Conservation (phyloP, 2,329 filamentous ascomycete species). For the Alternaria infectoria region DNA sequence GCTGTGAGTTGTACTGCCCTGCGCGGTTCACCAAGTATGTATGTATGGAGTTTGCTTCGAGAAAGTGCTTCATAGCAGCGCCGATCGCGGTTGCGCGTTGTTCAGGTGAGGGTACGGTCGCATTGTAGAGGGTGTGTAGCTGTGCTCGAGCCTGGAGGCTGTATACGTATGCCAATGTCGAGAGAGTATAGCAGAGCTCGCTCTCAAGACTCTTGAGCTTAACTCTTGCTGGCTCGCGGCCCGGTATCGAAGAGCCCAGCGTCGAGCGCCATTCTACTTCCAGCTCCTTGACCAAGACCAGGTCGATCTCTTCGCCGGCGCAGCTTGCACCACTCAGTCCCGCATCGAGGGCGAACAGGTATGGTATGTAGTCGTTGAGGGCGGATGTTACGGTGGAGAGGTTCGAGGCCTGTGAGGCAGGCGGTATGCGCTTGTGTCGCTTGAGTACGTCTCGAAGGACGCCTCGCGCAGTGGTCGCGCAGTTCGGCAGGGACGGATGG, state of each 20-base stretch:
- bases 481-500: conserved; percentile 86
- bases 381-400: conserved; percentile 72
- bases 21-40: conserved; percentile 69
- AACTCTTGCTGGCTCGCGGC: conserved; percentile 68
- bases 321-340: conserved; percentile 66
- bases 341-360: conserved; percentile 77
- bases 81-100: conserved; percentile 74
- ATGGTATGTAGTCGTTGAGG: conserved; percentile 80
- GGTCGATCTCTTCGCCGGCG: conserved; percentile 68
- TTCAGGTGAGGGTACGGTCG: conserved; percentile 60
- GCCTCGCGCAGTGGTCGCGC: conserved; percentile 81
- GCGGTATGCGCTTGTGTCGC: conserved; percentile 83
- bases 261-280: conserved; percentile 83
- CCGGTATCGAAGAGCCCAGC: conserved; percentile 65
- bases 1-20: conserved; percentile 46
- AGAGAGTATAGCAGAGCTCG: conserved; percentile 80
- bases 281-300: conserved; percentile 71
- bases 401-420: conserved; percentile 71
- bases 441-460: conserved; percentile 85
- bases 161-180: conserved; percentile 77
- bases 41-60: conserved; percentile 81
- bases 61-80: conserved; percentile 75
- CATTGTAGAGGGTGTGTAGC: conserved; percentile 75
- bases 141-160: conserved; percentile 73
- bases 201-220: conserved; percentile 77